phyloP scores from a whole-genome alignment of 179 eudicot species.

The Silene coronaria region DNA sequence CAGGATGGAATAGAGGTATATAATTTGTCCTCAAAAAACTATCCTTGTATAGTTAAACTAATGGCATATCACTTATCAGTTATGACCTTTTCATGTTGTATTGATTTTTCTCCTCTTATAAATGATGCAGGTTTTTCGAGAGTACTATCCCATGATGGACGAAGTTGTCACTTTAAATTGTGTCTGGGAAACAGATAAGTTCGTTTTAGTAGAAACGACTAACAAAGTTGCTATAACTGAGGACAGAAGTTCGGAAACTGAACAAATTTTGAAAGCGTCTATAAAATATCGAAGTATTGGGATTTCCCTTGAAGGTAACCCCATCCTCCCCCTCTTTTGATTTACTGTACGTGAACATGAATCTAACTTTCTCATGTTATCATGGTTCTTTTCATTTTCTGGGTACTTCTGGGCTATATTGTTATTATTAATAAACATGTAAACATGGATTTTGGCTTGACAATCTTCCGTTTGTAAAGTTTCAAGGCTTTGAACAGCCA shows the following conservation, averaged over 20 bases:
- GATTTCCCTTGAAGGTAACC: slow-evolving; percentile 63
- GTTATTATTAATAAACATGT: not conserved
- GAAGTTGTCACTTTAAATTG: slow-evolving; percentile 45
- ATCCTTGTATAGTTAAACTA: not conserved
- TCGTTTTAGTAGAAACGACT: slow-evolving; percentile 49
- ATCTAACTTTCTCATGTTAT: not conserved
- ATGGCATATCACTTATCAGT: not conserved
- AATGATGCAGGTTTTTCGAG: slow-evolving; percentile 67
- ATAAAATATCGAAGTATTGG: slow-evolving; percentile 51
- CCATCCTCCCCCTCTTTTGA: not conserved
- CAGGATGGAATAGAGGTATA: slow-evolving; percentile 77
- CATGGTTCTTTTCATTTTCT: not conserved
- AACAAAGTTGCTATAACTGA: slow-evolving; percentile 22
- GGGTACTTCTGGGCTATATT: not conserved
- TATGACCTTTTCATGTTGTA: not conserved
- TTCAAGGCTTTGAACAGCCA: too few species aligned
- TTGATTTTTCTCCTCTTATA: not conserved
- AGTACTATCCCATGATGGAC: slow-evolving; percentile 67
- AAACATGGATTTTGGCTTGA: not conserved
- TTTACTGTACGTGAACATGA: not conserved
- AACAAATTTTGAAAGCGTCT: slow-evolving; percentile 29
- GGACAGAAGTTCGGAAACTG: slow-evolving; percentile 35
- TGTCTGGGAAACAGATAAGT: slow-evolving; percentile 72
- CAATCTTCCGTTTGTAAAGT: not conserved
- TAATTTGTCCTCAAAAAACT: not conserved